Conservation (phyloP, 2,329 filamentous ascomycete species). For the Aspergillus proliferans region DNA sequence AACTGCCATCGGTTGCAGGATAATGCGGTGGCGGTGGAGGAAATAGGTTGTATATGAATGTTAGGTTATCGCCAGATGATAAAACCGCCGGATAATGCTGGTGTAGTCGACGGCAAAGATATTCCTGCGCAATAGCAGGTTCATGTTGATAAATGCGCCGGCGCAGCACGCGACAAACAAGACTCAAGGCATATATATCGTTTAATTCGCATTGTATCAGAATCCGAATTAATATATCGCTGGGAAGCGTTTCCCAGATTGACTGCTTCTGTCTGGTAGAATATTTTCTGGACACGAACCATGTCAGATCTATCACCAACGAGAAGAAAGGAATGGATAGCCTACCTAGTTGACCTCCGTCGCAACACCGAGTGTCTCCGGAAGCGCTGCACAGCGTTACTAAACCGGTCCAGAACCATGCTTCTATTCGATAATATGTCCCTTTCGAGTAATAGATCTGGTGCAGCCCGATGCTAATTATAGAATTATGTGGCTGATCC, state of each 20-base stretch:
- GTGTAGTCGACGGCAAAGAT: conserved; percentile 13
- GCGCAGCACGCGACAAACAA: conserved; percentile 16
- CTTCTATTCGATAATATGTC: no score
- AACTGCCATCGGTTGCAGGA: conserved; percentile 4
- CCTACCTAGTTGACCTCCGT: neutral
- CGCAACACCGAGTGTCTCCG: no score
- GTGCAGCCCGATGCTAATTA: no score
- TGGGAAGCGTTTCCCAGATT: conserved; percentile 17
- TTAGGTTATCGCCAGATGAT: conserved; percentile 19
- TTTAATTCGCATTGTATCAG: conserved; percentile 14
- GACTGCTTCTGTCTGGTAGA: conserved; percentile 2
- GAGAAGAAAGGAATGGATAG: neutral
- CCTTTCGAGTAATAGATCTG: no score
- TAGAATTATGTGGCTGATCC: no score
- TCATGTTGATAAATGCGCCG: conserved; percentile 14
- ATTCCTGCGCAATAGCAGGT: conserved; percentile 15
- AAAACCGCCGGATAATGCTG: neutral
- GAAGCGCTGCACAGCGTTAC: no score
- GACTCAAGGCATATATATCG: conserved; percentile 14
- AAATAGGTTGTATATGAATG: conserved; percentile 21
- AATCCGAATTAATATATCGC: conserved; percentile 12
- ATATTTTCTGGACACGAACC: neutral
- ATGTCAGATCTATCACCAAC: neutral
- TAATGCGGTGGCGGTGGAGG: conserved; percentile 23
- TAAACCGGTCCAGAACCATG: no score